These are phyloP conservation scores for Boletus reticuloceps DNA, from an alignment of 768 basidiomycete genomes.

Conservation along the genomic window DNA sequence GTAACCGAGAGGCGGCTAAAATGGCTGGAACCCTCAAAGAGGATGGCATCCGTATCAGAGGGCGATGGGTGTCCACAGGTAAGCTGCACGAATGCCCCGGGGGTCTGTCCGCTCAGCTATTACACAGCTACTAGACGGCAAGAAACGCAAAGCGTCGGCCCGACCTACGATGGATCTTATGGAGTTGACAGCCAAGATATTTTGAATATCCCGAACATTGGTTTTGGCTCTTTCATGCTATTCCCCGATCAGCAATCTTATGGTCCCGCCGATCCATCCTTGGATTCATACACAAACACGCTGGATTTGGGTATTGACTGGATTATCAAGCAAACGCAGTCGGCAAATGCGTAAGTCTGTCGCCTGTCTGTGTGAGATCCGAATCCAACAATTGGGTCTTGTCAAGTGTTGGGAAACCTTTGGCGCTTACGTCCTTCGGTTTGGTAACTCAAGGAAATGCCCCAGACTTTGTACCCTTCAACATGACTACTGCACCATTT, in stretches of 20 bases:
- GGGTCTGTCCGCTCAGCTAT: background rate
- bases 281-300: conserved; percentile 51
- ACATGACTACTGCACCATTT: conserved; percentile 45
- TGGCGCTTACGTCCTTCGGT: conserved; percentile 55
- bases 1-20: conserved; percentile 35
- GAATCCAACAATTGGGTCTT: conserved; percentile 4
- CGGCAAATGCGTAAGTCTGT: conserved; percentile 41
- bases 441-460: conserved; percentile 57
- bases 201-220: conserved; percentile 51
- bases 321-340: conserved; percentile 50
- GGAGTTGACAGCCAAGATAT: conserved; percentile 72
- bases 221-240: conserved; percentile 57
- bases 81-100: conserved; percentile 12
- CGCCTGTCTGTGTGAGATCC: background rate
- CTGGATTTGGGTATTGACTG: conserved; percentile 51
- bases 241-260: conserved; percentile 70
- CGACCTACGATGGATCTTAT: conserved; percentile 58
- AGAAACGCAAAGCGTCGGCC: conserved; percentile 40
- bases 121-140: conserved; percentile 47
- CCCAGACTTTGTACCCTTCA: conserved; percentile 60
- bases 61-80: conserved; percentile 59
- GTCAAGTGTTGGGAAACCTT: conserved; percentile 53
- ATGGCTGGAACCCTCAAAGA: conserved; percentile 30
- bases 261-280: conserved; percentile 44
- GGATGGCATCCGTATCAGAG: conserved; percentile 51